Conservation (phyloP, 1,139 yeast genomes). For the Pneumocystis carinii region DNA sequence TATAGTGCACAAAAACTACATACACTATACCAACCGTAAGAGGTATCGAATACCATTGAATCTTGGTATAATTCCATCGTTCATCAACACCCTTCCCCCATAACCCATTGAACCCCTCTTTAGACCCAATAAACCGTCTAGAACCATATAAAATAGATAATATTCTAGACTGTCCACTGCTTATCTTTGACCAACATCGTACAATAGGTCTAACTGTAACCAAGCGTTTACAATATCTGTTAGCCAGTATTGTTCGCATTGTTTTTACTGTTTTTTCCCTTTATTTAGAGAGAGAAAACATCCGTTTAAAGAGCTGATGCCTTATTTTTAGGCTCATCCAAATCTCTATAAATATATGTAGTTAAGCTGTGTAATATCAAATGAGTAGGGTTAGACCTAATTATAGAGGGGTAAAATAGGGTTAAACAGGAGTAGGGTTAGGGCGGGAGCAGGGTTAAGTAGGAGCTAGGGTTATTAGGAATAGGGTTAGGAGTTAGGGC, state of each 20-base stretch:
- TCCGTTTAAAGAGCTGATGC: no score
- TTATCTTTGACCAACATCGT: not conserved
- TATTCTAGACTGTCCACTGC: not conserved
- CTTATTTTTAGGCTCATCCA: no score
- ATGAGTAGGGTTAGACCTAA: no score
- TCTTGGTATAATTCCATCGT: conserved; percentile 4
- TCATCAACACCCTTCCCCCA: not conserved
- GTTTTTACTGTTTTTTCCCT: no score
- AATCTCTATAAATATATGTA: no score
- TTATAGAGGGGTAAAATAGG: no score
- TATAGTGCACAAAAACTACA: conserved; percentile 7
- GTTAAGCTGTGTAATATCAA: no score
- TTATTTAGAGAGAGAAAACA: no score
- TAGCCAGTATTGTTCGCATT: not conserved
- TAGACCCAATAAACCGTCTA: not conserved
- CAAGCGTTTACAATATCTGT: not conserved
- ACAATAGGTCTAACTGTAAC: not conserved
- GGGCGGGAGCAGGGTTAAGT: no score
- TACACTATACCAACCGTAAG: conserved; percentile 11
- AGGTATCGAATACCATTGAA: conserved; percentile 11
- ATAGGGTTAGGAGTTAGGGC: no score
- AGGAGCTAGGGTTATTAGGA: no score
- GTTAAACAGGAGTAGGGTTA: no score
- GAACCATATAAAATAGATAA: not conserved
- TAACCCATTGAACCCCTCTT: not conserved